Percentiles rank a stretch among this genome's conserved stretches.
Evolutionary conservation across 192 early-diverging fungal species (phyloP).

Genomic region (Backusella tarrabulga): DNA sequence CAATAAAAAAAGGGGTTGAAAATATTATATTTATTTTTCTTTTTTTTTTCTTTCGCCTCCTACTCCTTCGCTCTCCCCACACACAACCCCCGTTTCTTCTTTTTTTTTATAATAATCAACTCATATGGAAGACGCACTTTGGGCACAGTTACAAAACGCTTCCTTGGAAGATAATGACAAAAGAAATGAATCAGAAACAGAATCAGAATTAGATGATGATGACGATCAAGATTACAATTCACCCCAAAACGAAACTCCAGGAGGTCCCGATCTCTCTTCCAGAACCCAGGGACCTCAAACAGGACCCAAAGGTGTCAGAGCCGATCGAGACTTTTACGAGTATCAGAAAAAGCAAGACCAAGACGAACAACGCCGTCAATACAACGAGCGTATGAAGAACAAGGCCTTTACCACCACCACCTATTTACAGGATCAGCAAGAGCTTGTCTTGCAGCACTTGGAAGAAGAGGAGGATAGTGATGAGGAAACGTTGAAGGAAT

Average conservation of each 20-base stretch:
- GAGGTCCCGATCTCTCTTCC: neutral
- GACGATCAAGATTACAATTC: neutral
- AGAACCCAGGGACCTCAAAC: constrained; percentile 39
- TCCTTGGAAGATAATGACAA: constrained; percentile 16
- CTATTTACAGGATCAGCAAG: constrained; percentile 28
- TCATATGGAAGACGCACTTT: constrained; percentile 27
- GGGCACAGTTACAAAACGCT: constrained; percentile 15
- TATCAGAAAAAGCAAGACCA: constrained; percentile 34
- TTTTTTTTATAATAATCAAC: neutral
- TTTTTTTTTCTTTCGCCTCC: neutral
- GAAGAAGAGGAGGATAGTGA: constrained; percentile 36
- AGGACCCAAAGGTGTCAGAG: constrained; percentile 58
- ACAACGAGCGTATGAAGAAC: constrained; percentile 46
- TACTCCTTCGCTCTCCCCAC: too few relatives aligned
- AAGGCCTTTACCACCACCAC: constrained; percentile 50
- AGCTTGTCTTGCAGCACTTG: constrained; percentile 21
- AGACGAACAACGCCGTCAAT: constrained; percentile 21
- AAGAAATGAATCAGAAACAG: constrained; percentile 4
- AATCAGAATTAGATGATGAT: neutral
- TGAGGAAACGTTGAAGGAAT: constrained; percentile 18
- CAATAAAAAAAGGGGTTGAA: neutral
- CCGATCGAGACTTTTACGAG: constrained; percentile 51
- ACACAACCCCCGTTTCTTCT: neutral
- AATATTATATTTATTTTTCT: neutral
- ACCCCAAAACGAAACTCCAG: neutral